Base-by-base conservation (phyloP, 1,284 basidiomycete species). In the Mrakiaceae sp. region DNA sequence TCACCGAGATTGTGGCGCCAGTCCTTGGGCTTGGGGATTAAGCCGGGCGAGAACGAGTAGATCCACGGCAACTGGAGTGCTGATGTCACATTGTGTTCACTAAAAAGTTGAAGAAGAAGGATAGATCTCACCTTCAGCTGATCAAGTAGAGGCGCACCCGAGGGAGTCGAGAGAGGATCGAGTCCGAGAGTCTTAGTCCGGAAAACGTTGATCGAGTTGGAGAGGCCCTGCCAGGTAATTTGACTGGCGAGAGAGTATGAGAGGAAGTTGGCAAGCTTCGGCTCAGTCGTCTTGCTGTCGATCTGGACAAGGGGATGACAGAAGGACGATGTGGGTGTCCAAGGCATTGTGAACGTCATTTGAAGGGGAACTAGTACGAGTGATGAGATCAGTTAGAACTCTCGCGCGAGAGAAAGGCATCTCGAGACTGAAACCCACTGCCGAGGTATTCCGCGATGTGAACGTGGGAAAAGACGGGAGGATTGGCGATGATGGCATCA, bases 391-490 rank as follows among this genome's bases (percentile, higher is more conserved):
- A 27, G 27, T 27, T 27, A 27, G 4, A 43, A 57, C 27, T 6
- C 16, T 39, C 42, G 54, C 7, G 12, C 27, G 7, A 56, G 9
- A 48, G 43, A 7, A 14, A 5, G 7, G 14, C 44, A 44, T 6
- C 47, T 2, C 10, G 14, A 39, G 2, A 27, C 6, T 43, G 12
- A 10, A 16, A 58, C 62, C 51, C 40, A 63, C 62, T 11, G 1
- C 83, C 83, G 4, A 85, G 72, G 5, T 83, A 83, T 70, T 86
- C 84, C 0, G 84, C 83, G 58, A 84, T 81, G 68, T 85, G 84
- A 5, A 84, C 74, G 73, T 84, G 83, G 0, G 81, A 84, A 69
- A 85, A 85, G 2, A 81, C 78, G 3, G 84, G 83, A 9, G 84
- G 83, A 70, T 85, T 85, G 44, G 81, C 81, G 58, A 86, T 84